Base-by-base conservation (phyloP, 1,284 basidiomycete species). In the Apiotrichum mycotoxinovorans region DNA sequence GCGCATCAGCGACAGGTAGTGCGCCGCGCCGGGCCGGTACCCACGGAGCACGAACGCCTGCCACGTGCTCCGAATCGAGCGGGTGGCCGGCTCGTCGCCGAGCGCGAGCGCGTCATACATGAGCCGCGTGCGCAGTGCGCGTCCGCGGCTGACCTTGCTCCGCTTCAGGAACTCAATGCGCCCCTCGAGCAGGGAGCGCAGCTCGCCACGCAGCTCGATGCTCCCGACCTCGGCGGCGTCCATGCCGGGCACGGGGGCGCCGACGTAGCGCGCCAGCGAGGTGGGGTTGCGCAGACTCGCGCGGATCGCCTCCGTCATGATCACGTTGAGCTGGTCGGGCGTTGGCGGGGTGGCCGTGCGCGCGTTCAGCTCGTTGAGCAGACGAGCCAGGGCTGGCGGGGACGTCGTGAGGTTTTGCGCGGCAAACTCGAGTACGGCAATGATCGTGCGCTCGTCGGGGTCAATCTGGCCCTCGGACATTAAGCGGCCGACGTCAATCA, bases 1-100 rank as follows among this genome's bases (percentile, higher is more conserved):
- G 22, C 62, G 49, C 52, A 76, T 63, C 4, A 76, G 60, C 7
- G 69, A 64, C 9, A 66, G 47, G 46, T 73, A 61, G 57, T 76
- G 71, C 11, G 50, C 43, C 15, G 61, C 46, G 18, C 61, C 56
- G 5, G 72, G 72, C 25, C 63, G 60, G 54, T 61, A 75, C 11
- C 74, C 74, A 40, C 67, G 56, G 17, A 62, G 59, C 30, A 72
- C 54, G 27, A 73, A 57, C 10, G 65, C 45, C 44, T 66, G 61
- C 71, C 72, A 76, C 5, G 60, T 61, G 42, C 48, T 27, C 23
- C 51, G 60, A 0, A 72, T 63, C 1, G 57, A 45, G 18, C 61
- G 54, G 25, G 64, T 64, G 9, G 68, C 60, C 30, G 60, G 54
- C 23, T 47, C 46, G 22, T 51, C 52, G 48, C 56, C 56, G 12